Evolutionary conservation across 352 stramenopile species (phyloP).

Genomic region (Hyaloperonospora arabidopsidis): DNA sequence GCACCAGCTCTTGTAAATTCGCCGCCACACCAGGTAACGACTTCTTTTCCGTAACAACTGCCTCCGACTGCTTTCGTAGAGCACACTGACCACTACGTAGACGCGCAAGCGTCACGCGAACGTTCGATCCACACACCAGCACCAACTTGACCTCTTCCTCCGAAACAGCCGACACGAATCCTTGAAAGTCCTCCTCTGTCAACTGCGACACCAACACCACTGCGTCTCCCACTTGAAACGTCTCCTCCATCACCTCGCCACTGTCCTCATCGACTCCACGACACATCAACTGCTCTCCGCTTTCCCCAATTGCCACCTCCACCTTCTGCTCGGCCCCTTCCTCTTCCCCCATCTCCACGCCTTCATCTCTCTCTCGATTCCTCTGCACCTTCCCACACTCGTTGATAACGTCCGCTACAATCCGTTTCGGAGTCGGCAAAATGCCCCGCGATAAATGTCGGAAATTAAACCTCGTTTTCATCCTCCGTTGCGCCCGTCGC

Average conservation of each 20-base stretch:
- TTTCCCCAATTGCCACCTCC: conserved; percentile 8
- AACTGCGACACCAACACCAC: conserved; percentile 45
- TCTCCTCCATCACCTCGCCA: conserved; percentile 6
- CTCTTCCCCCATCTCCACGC: conserved; percentile 3
- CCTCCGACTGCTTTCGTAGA: conserved; percentile 26
- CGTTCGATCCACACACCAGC: conserved; percentile 44
- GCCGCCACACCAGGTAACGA: conserved; percentile 1
- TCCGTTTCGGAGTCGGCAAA: conserved; percentile 28
- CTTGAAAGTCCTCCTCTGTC: conserved; percentile 56
- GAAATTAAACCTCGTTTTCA: conserved; percentile 46
- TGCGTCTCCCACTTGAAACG: conserved; percentile 40
- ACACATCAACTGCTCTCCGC: conserved; percentile 14
- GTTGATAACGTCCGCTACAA: conserved; percentile 32
- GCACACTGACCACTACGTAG: conserved; percentile 36
- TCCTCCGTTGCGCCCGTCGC: conserved; percentile 14
- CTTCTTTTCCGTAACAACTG: not conserved
- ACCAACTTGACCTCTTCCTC: conserved; percentile 32
- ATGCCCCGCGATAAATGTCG: conserved; percentile 41
- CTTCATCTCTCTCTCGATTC: conserved; percentile 16
- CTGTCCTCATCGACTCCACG: not conserved
- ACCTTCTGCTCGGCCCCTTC: conserved; percentile 1
- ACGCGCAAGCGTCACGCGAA: conserved; percentile 25
- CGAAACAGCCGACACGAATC: conserved; percentile 37
- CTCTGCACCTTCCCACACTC: conserved; percentile 21
- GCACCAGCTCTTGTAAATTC: conserved; percentile 19